These are phyloP conservation scores for Odontarrhena argentea DNA, from an alignment of 345 rosid genomes.

Conservation along the genomic window DNA sequence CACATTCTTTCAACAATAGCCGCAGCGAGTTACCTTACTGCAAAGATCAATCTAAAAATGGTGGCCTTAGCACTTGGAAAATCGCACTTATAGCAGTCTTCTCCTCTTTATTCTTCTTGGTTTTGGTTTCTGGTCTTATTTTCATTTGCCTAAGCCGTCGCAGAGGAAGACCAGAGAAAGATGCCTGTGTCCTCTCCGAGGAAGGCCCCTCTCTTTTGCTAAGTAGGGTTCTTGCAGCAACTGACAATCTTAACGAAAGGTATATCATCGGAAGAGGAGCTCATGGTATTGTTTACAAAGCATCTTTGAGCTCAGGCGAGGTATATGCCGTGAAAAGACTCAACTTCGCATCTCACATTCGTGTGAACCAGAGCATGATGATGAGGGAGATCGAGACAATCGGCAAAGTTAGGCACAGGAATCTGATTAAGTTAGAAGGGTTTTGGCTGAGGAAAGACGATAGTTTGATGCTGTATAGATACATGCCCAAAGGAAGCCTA, in stretches of 20 bases:
- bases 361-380: slow-evolving; percentile 54
- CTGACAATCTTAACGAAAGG: slow-evolving; percentile 64
- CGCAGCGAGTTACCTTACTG: slow-evolving; percentile 47
- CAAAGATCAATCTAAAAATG: slow-evolving; percentile 28
- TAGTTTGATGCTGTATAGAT: slow-evolving; percentile 63
- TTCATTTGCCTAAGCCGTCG: slow-evolving; percentile 29
- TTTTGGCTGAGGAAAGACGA: slow-evolving; percentile 73
- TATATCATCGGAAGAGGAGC: slow-evolving; percentile 75
- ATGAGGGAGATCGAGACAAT: slow-evolving; percentile 65
- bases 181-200: slow-evolving; percentile 45
- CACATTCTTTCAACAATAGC: slow-evolving; percentile 48
- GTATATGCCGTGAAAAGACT: slow-evolving; percentile 70
- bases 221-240: slow-evolving; percentile 61
- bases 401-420: slow-evolving; percentile 69
- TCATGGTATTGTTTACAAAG: slow-evolving; percentile 80
- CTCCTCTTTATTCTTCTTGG: slow-evolving; percentile 38
- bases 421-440: slow-evolving; percentile 71
- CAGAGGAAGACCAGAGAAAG: slow-evolving; percentile 28
- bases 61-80: slow-evolving; percentile 43
- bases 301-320: slow-evolving; percentile 47
- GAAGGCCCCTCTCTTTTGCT: slow-evolving; percentile 57
- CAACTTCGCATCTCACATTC: slow-evolving; percentile 46
- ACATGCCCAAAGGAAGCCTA: slow-evolving; percentile 80
- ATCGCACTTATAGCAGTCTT: slow-evolving; percentile 50
- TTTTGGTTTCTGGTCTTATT: slow-evolving; percentile 39